These are phyloP conservation scores for Hyphodiscus sp. DNA, from an alignment of 2,329 filamentous ascomycete genomes.

Conservation along the genomic window DNA sequence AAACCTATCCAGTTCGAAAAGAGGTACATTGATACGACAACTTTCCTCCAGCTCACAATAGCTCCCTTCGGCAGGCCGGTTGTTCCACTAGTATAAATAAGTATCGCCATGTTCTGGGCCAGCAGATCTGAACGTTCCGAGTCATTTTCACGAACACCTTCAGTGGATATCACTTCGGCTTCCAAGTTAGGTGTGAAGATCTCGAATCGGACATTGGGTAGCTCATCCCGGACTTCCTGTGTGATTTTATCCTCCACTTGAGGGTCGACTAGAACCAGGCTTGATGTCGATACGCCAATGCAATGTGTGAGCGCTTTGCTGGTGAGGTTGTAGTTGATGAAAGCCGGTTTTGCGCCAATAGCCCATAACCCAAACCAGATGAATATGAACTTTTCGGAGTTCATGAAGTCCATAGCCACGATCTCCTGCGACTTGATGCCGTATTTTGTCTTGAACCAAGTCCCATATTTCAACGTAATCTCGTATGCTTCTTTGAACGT, in stretches of 20 bases:
- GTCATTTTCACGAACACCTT: constrained; percentile 53
- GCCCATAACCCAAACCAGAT: constrained; percentile 72
- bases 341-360: constrained; percentile 74
- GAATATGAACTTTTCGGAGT: constrained; percentile 72
- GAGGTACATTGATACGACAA: constrained; percentile 46
- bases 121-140: constrained; percentile 44
- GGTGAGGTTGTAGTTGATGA: constrained; percentile 81
- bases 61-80: constrained; percentile 79
- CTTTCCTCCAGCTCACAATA: constrained; percentile 67
- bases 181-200: constrained; percentile 54
- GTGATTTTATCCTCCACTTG: constrained; percentile 48
- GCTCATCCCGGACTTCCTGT: constrained; percentile 47
- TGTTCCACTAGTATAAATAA: constrained; percentile 83
- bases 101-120: constrained; percentile 52
- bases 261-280: constrained; percentile 63
- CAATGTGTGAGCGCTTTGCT: constrained; percentile 69
- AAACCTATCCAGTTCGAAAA: constrained; percentile 50
- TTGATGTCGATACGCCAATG: constrained; percentile 59
- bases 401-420: constrained; percentile 75
- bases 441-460: constrained; percentile 62
- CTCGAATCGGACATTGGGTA: constrained; percentile 50
- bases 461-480: constrained; percentile 62
- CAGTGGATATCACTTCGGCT: constrained; percentile 43
- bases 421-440: constrained; percentile 65
- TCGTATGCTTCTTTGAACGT: constrained; percentile 75